Conservation (phyloP, 2,329 filamentous ascomycete species). For the Ceratocystis alfenasii region DNA sequence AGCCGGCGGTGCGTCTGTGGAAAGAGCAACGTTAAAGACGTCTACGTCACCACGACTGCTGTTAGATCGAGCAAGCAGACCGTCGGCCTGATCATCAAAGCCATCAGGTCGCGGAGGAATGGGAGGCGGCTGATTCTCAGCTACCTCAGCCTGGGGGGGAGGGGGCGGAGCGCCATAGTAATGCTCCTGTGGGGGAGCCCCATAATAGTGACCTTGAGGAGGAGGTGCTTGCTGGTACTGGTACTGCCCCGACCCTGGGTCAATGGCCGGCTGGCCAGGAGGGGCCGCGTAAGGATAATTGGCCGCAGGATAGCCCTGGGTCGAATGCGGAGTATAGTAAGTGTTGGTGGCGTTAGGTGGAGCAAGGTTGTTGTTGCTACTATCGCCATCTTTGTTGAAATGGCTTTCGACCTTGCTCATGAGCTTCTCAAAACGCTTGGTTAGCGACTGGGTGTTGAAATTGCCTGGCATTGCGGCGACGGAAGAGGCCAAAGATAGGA, state of each 20-base stretch:
- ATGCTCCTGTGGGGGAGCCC: slow-evolving; percentile 6
- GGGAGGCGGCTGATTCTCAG: slow-evolving; percentile 21
- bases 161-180: not conserved
- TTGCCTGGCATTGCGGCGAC: slow-evolving; percentile 14
- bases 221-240: slow-evolving; percentile 16
- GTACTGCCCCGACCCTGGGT: slow-evolving; percentile 11
- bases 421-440: slow-evolving; percentile 21
- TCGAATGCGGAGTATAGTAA: slow-evolving; percentile 16
- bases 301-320: slow-evolving; percentile 14
- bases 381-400: slow-evolving; percentile 6
- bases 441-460: slow-evolving; percentile 12
- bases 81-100: slow-evolving; percentile 4
- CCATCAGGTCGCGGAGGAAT: slow-evolving; percentile 18
- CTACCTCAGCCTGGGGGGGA: not conserved
- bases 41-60: slow-evolving; percentile 30
- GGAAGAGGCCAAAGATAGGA: not conserved
- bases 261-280: slow-evolving; percentile 7
- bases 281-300: not conserved
- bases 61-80: slow-evolving; percentile 5
- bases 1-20: slow-evolving; percentile 39
- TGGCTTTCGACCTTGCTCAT: slow-evolving; percentile 20
- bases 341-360: not conserved
- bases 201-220: not conserved
- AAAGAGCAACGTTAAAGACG: slow-evolving; percentile 47
- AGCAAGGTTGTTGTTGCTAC: not conserved